These are phyloP conservation scores for Andrographis paniculata DNA, from an alignment of 305 asterid species.

Conservation along the genomic window DNA sequence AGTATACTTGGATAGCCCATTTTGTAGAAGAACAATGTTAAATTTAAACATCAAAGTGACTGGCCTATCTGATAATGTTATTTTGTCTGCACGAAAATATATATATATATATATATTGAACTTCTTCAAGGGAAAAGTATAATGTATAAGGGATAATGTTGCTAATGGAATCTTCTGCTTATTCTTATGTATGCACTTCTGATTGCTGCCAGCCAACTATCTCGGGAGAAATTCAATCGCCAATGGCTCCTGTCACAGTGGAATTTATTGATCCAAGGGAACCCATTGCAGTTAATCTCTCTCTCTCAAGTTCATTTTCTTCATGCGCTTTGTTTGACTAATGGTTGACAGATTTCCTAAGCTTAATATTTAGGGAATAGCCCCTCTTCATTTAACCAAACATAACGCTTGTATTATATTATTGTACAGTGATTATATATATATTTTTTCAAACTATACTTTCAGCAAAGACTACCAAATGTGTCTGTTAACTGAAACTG, in stretches of 20 bases:
- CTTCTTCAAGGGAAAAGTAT: too few species aligned
- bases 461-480: too few species aligned
- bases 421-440: background rate
- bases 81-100: too few species aligned
- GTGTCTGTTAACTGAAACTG: background rate
- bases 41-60: too few species aligned
- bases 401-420: background rate
- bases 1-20: background rate
- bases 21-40: background rate
- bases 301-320: slow-evolving; percentile 16
- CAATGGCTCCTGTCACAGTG: slow-evolving; percentile 71
- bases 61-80: too few species aligned
- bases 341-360: too few species aligned
- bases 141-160: too few species aligned
- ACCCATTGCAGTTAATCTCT: slow-evolving; percentile 70
- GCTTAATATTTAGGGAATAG: background rate
- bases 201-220: slow-evolving; percentile 67
- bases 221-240: slow-evolving; percentile 84
- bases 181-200: slow-evolving; percentile 12
- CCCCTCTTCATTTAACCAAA: background rate
- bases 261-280: slow-evolving; percentile 97
- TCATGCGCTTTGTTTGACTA: background rate
- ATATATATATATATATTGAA: too few species aligned
- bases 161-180: background rate
- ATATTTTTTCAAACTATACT: too few species aligned